Base-by-base conservation (phyloP, 2,329 filamentous ascomycete species). In the Xylariales sp. region DNA sequence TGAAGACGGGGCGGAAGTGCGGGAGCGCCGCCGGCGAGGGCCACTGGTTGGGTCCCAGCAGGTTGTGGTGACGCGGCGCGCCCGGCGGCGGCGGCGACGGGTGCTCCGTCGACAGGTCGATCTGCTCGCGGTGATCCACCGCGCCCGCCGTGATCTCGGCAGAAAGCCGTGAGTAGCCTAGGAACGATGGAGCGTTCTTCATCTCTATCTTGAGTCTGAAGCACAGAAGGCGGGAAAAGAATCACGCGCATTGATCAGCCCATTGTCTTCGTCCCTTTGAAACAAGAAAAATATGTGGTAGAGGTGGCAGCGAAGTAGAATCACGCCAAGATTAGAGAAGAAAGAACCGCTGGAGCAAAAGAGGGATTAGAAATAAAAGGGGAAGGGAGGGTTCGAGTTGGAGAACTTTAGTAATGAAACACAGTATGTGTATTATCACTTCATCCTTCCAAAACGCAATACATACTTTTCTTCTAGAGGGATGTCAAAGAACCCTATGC, bases 91-190 rank as follows among this genome's bases (percentile, higher is more conserved):
- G 62, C 1, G 84, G 86, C 2, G 83, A 34, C 0, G 81, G 69
- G 51, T 93, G 86, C 37, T 87, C 81, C 0, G 88, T 94, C 0
- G 85, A 88, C 36, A 95, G 74, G 60, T 95, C 88, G 44, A 94
- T 83, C 58, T 95, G 88, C 59, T 95, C 88, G 36, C 88, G 75
- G 67, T 89, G 85, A 62, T 95, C 88, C 50, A 78, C 73, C 34
- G 76, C 74, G 47, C 83, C 79, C 15, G 85, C 86, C 5, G 88
- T 95, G 52, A 83, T 73, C 56, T 84, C 81, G 45, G 79, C 78
- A 4, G 76, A 74, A 38, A 85, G 74, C 17, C 70, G 72, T 20
- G 79, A 82, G 61, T 85, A 85, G 40, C 82, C 82, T 14, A 88
- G 69, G 60, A 88, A 88, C 7, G 81, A 85, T 4, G 77, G 72